Evolutionary conservation across 2,329 filamentous ascomycete genomes (phyloP).

Genomic region (Penicillium sp.): DNA sequence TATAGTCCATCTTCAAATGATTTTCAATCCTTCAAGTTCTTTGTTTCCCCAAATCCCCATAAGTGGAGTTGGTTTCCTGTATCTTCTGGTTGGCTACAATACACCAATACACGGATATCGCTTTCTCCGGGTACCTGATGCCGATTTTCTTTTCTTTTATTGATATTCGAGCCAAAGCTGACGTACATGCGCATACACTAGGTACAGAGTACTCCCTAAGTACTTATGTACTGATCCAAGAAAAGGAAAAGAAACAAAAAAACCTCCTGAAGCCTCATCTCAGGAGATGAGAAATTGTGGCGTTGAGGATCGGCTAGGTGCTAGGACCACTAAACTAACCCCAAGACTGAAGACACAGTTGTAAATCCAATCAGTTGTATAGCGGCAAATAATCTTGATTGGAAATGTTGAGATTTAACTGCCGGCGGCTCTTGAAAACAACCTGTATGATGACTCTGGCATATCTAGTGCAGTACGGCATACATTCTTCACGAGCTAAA

Average conservation of each 20-base stretch:
- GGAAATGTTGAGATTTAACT: neutral
- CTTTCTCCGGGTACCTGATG: neutral
- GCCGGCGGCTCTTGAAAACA: conserved; percentile 1
- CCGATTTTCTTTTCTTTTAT: neutral
- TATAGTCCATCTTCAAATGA: neutral
- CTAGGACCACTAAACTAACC: conserved; percentile 7
- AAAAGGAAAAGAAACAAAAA: neutral
- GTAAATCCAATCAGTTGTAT: neutral
- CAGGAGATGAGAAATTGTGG: conserved; percentile 6
- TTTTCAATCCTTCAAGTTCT: neutral
- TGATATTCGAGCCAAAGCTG: conserved; percentile 3
- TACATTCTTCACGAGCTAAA: conserved; percentile 2
- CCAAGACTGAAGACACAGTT: conserved; percentile 2
- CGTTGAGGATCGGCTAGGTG: conserved; percentile 7
- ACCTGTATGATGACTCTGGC: neutral
- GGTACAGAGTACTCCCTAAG: neutral
- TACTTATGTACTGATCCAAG: neutral
- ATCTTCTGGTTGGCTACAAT: neutral
- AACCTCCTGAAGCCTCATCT: neutral
- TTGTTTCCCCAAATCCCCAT: neutral
- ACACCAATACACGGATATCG: conserved; percentile 1
- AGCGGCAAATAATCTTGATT: neutral
- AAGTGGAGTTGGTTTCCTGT: neutral
- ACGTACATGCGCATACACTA: neutral
- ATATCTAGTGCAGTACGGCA: neutral